Evolutionary conservation across 208 protist genomes (phyloP).

Genomic region (Leishmania aethiopica): DNA sequence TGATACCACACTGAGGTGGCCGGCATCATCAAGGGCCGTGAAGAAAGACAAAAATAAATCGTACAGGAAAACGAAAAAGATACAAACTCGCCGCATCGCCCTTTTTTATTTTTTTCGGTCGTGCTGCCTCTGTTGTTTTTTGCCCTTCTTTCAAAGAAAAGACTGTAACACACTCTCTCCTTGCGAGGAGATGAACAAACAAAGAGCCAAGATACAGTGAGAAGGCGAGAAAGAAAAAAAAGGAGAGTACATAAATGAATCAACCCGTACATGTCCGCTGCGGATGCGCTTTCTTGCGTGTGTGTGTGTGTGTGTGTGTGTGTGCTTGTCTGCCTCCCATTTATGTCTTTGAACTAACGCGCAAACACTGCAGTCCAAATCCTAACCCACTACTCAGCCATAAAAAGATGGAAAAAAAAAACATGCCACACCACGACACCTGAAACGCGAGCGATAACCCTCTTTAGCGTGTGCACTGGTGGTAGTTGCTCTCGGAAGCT

Average conservation of each 20-base stretch:
- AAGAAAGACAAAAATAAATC: conserved; percentile 30
- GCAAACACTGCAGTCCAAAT: background rate
- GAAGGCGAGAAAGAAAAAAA: conserved; percentile 4
- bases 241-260: conserved; percentile 4
- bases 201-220: conserved; percentile 2
- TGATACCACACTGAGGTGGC: background rate
- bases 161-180: background rate
- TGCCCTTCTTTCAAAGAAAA: background rate
- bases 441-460: background rate
- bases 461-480: background rate
- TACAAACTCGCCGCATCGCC: background rate
- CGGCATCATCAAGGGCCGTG: background rate
- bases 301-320: background rate
- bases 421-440: background rate
- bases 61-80: conserved; percentile 26
- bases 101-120: background rate
- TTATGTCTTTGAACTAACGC: background rate
- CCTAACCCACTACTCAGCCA: conserved; percentile 2
- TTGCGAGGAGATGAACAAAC: background rate
- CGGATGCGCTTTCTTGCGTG: background rate
- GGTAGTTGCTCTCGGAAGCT: background rate
- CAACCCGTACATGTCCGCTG: conserved; percentile 1
- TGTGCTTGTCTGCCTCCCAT: background rate
- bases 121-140: background rate
- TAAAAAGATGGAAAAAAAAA: conserved; percentile 18